Base-by-base conservation (phyloP, 108 stramenopile genomes). In the Thalassiosira profunda region DNA sequence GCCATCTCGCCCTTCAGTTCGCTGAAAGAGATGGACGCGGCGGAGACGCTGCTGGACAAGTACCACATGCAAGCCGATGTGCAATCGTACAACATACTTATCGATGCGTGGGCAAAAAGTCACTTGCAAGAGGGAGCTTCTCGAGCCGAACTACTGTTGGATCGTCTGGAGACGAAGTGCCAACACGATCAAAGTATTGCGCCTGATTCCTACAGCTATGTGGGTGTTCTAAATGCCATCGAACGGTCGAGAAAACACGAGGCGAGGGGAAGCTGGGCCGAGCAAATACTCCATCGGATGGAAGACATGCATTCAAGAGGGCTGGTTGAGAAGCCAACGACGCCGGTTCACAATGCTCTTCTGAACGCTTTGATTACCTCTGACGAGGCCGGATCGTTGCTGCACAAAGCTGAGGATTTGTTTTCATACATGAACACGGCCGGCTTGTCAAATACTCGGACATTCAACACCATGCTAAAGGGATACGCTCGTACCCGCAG, bases 81-180 rank as follows among this genome's bases (percentile, higher is more conserved):
- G 4, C 71, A 80, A 41, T 82, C 81, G 3, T 87, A 76, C 79
- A 87, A 87, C 44, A 52, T 76, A 7, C 60, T 84, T 5, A 60
- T 87, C 17, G 48, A 73, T 26, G 80, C 82, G n/a, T 70, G 83
- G 85, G 81, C 83, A 15, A 88, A 88, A 54, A 86, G 85, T 52
- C 53, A 67, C 15, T 34, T 56, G 30, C 58, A 55, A 7, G 82
- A 81, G 41, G 81, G 74, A 7, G 79, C 79, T 1, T 17, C 47
- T n/a, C 74, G 80, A 21, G 90, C 87, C 10, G 82, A 92, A 63
- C 57, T 40, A 37, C 23, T 88, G 42, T 54, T 92, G 3, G 77
- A 88, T 57, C 51, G 51, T 6, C 85, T 92, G 87, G 57, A 67
- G 9, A 44, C 68, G 35, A 33, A 41, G 21, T 63, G 38, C 45